Base-by-base conservation (phyloP, 306 rosid species). In the Cicer chorassanicum region DNA sequence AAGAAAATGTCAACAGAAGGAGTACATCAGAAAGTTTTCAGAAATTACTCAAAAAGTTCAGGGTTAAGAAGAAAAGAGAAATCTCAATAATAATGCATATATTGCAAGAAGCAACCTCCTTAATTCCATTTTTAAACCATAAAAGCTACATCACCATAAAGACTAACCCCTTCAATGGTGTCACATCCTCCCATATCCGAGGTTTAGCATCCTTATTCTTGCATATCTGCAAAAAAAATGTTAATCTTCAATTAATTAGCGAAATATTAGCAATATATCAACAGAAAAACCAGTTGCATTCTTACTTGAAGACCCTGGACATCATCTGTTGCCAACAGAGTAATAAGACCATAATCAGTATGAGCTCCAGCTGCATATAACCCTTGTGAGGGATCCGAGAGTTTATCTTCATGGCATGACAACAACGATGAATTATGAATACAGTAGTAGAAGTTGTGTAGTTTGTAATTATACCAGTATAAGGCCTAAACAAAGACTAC, bases 291-390 rank as follows among this genome's bases (percentile, higher is more conserved):
- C 7, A 34, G 14, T 16, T 48, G 72, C 41, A 41, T 69, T 64
- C 89, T 82, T 86, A 91, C 97, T 78, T 93, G 98, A 78, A 93
- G 98, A 72, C 98, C 98, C 38, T 77, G 7, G 42, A 84, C 84
- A 55, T 82, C 88, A 64, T 91, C 96, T 9, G 98, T 89, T 18
- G 96, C 93, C 80, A 93, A 78, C 8, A 93, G 87, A 40, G 93
- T 93, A 64, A 90, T 79, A 50, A 87, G 71, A 70, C 98, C 97
- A 72, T 0, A 93, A 78, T 91, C 98, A 1, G 98, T 86, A 68
- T 93, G 98, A 78, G 98, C 98, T 60, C 97, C 98, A 70, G 93
- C 97, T 75, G 97, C 98, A 51, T 78, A 91, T 77, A 91, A 75
- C 62, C 97, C 98, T 73, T 84, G 78, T 0, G 74, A 76, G 7